Evolutionary conservation across 108 stramenopile genomes (phyloP).

Genomic region (Fragilariopsis cylindrus): DNA sequence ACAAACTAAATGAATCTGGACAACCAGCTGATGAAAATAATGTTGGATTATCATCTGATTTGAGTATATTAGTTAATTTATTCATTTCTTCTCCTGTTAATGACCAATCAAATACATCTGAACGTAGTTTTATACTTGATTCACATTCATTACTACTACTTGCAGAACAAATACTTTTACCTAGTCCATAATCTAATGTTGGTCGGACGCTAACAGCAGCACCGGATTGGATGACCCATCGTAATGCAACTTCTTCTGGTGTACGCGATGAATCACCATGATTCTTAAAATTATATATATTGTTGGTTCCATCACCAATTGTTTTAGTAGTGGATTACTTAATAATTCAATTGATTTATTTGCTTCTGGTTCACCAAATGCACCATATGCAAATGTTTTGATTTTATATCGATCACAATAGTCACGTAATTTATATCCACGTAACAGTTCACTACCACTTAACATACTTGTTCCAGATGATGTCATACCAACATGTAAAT

Average conservation of each 20-base stretch:
- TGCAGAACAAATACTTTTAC: slow-evolving; percentile 19
- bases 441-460: background rate
- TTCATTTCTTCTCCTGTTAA: slow-evolving; percentile 42
- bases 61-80: slow-evolving; percentile 30
- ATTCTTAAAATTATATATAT: slow-evolving; percentile 1
- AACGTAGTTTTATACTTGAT: slow-evolving; percentile 28
- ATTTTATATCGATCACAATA: slow-evolving; percentile 43
- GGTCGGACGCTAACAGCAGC: slow-evolving; percentile 43
- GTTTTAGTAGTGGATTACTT: slow-evolving; percentile 27
- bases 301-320: slow-evolving; percentile 30
- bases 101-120: slow-evolving; percentile 34
- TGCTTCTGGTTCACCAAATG: slow-evolving; percentile 50
- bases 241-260: slow-evolving; percentile 49
- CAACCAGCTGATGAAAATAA: slow-evolving; percentile 55
- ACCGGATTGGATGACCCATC: slow-evolving; percentile 53
- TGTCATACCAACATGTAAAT: background rate
- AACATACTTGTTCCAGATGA: slow-evolving; percentile 20
- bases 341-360: slow-evolving; percentile 26
- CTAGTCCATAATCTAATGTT: slow-evolving; percentile 44
- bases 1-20: slow-evolving; percentile 40
- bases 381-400: slow-evolving; percentile 58
- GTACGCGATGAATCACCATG: background rate
- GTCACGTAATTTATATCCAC: slow-evolving; percentile 29
- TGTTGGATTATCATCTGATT: slow-evolving; percentile 46
- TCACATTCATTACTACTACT: slow-evolving; percentile 26